These are phyloP conservation scores for Golubevia sp. DNA, from an alignment of 1,284 basidiomycete genomes.

Conservation along the genomic window DNA sequence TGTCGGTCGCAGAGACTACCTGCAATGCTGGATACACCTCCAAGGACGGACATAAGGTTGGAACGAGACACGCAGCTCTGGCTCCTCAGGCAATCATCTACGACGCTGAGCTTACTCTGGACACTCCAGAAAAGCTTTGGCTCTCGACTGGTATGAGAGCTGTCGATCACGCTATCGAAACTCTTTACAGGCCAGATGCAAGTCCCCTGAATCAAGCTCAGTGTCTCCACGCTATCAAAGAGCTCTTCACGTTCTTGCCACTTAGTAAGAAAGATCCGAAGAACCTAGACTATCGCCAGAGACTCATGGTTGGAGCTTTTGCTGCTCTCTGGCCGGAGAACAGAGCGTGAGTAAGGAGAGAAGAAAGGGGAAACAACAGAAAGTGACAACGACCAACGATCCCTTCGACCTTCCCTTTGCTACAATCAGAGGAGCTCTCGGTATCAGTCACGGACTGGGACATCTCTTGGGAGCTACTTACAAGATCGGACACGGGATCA, in stretches of 20 bases:
- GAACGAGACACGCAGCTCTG: slow-evolving; percentile 64
- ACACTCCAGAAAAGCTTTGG: slow-evolving; percentile 78
- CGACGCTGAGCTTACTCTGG: slow-evolving; percentile 75
- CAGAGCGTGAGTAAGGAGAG: too few species aligned
- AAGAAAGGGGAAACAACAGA: too few species aligned
- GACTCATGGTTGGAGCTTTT: slow-evolving; percentile 74
- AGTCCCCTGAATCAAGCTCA: slow-evolving; percentile 66
- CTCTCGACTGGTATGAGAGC: slow-evolving; percentile 69
- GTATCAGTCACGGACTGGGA: slow-evolving; percentile 30
- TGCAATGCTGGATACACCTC: slow-evolving; percentile 75
- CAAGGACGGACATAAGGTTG: slow-evolving; percentile 72
- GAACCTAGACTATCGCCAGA: slow-evolving; percentile 70
- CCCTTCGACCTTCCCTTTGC: background rate
- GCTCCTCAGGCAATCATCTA: slow-evolving; percentile 68
- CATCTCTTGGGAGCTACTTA: slow-evolving; percentile 78
- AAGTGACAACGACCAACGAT: too few species aligned
- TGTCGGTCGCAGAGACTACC: slow-evolving; percentile 74
- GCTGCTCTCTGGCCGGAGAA: slow-evolving; percentile 68
- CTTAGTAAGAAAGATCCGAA: slow-evolving; percentile 69
- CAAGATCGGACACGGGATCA: slow-evolving; percentile 78
- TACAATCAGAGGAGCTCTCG: too few species aligned
- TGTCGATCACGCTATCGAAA: slow-evolving; percentile 78
- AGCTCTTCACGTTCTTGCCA: slow-evolving; percentile 76
- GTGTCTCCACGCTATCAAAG: slow-evolving; percentile 64
- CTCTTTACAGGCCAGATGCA: slow-evolving; percentile 70